Base-by-base conservation (phyloP, 257 asterid genomes). In the Paulownia fortunei region DNA sequence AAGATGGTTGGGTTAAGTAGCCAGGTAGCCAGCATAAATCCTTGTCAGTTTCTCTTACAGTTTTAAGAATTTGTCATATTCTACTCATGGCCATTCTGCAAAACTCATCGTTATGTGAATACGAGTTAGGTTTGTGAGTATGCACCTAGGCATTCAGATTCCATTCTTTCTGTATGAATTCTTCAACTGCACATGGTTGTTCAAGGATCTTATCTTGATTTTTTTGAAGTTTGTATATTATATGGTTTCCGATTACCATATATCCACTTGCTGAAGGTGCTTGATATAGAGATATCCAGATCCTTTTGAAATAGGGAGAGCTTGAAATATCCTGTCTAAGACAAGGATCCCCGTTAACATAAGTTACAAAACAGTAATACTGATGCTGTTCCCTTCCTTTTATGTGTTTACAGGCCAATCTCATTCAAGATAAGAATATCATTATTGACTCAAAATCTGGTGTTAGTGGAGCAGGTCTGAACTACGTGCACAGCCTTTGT, bases 391-490 rank as follows among this genome's bases (percentile, higher is more conserved):
- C 42, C 72, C 23, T 30, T 60, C 47, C 56, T 11, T 54, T 8
- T 72, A 73, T 80, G 46, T 76, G 79, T 21, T 84, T 85, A 79
- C 93, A 92, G 99, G 97, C 94, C 74, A 87, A 88, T 74, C 95
- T 93, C 82, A 87, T 96, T 74, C 90, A 86, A 85, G 81, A 83
- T n/a, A 76, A 77, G 83, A 90, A 92, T 83, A 96, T 96, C 67
- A 96, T 93, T 54, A 90, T 96, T 9, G 99, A 96, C 85, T 61
- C 99, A 13, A 93, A 96, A 89, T 96, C 99, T 65, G 98, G 98
- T 74, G 99, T 92, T 52, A 93, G 98, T 76, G 99, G 99, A 84
- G 99, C 99, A 81, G 99, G 99, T 96, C 76, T 79, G 87, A 46
- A 76, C 58, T 27, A 70, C 66, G 8, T 65, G 12, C 54, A 34